Percentiles rank a stretch among this genome's conserved stretches.
Evolutionary conservation across 176 grass and related monocot species (phyloP).

Genomic region (Alopecurus myosuroides): DNA sequence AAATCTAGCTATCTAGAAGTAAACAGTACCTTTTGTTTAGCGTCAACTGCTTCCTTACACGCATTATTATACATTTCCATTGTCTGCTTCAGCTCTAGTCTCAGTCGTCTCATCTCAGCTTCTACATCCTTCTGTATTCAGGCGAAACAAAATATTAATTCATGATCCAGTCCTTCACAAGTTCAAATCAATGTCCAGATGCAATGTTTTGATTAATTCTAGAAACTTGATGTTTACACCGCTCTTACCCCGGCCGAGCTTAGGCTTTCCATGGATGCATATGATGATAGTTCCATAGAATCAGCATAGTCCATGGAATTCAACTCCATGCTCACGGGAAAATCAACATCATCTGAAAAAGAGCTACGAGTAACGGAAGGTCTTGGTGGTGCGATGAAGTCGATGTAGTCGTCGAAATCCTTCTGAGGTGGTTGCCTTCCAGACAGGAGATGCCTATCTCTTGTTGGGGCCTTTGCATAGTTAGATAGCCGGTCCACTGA

Average conservation of each 20-base stretch:
- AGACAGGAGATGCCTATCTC: slow-evolving; percentile 49
- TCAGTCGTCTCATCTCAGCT: slow-evolving; percentile 78
- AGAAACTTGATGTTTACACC: background rate
- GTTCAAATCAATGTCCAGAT: background rate
- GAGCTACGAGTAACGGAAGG: slow-evolving; percentile 54
- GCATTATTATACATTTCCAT: slow-evolving; percentile 88
- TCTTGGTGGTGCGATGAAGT: slow-evolving; percentile 51
- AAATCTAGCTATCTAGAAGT: background rate
- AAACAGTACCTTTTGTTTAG: slow-evolving; percentile 62
- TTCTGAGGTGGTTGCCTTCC: slow-evolving; percentile 44
- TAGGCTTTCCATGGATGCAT: slow-evolving; percentile 37
- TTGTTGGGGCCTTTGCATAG: slow-evolving; percentile 32
- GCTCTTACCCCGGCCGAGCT: slow-evolving; percentile 38
- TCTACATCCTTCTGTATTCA: slow-evolving; percentile 53
- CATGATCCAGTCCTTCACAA: background rate
- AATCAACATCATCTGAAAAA: slow-evolving; percentile 60
- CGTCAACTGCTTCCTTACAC: slow-evolving; percentile 73
- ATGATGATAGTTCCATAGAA: slow-evolving; percentile 45
- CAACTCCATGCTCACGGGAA: slow-evolving; percentile 48
- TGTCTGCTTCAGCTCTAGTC: slow-evolving; percentile 80
- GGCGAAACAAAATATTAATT: slow-evolving; percentile 21
- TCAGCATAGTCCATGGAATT: slow-evolving; percentile 57
- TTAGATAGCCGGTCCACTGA: slow-evolving; percentile 26
- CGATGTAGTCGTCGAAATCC: slow-evolving; percentile 49
- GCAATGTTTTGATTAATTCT: background rate